Evolutionary conservation across 345 rosid species (phyloP).

Genomic region (Eucalyptus erythrocorys): DNA sequence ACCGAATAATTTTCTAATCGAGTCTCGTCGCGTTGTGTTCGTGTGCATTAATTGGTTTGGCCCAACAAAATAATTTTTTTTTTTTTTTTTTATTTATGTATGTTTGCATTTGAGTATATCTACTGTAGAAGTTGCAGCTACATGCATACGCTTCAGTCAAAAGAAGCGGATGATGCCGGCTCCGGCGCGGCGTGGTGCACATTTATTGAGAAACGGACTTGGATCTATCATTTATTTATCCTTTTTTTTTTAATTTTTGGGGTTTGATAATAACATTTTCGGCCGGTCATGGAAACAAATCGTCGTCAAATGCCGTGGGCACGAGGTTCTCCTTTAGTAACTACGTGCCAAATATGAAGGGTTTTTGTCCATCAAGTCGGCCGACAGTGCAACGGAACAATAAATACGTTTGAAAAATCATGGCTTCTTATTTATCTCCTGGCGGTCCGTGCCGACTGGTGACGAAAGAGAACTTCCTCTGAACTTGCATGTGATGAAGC

Average conservation of each 20-base stretch:
- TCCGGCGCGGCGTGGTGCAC: background rate
- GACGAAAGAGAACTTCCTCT: background rate
- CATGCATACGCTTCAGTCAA: background rate
- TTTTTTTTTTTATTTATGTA: background rate
- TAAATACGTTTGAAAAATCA: background rate
- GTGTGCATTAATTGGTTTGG: background rate
- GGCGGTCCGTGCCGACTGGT: background rate
- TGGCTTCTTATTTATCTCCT: background rate
- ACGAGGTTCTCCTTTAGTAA: background rate
- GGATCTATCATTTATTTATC: background rate
- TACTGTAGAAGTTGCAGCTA: background rate
- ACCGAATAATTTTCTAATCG: rapidly evolving
- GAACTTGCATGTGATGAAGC: background rate
- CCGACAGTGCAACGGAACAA: background rate
- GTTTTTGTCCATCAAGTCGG: background rate
- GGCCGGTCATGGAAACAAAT: background rate
- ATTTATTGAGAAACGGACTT: background rate
- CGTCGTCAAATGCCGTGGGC: background rate
- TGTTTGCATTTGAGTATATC: background rate
- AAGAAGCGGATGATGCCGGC: background rate
- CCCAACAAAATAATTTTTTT: rapidly evolving
- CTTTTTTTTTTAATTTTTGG: background rate
- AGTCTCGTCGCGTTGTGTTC: rapidly evolving
- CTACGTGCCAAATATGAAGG: background rate
- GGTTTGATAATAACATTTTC: background rate